Conservation (phyloP, 352 stramenopile species). For the Phytophthora ohioensis region DNA sequence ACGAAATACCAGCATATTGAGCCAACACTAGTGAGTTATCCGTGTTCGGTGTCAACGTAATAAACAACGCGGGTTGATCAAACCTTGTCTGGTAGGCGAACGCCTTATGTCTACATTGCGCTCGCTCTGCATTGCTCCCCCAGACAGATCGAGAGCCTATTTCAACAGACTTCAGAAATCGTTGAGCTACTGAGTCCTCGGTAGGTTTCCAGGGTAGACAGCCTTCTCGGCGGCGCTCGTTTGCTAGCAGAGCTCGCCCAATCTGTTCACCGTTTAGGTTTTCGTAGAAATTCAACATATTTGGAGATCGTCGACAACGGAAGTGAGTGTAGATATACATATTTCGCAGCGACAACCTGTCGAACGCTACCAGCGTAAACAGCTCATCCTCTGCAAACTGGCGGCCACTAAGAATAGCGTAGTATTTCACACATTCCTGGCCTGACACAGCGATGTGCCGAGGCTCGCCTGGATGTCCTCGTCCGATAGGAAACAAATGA, state of each 20-base stretch:
- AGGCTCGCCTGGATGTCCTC: not conserved
- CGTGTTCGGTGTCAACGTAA: slow-evolving; percentile 5
- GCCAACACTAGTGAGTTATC: slow-evolving; percentile 13
- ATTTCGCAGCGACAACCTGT: slow-evolving; percentile 13
- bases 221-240: slow-evolving; percentile 9
- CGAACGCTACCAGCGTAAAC: slow-evolving; percentile 23
- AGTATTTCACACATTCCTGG: slow-evolving; percentile 15
- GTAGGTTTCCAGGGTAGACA: not conserved
- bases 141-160: not conserved
- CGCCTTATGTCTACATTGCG: slow-evolving; percentile 14
- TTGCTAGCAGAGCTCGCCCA: not conserved
- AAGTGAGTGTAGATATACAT: slow-evolving; percentile 19
- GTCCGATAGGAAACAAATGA: not conserved
- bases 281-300: slow-evolving; percentile 4
- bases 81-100: slow-evolving; percentile 11
- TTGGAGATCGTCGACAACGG: slow-evolving; percentile 7
- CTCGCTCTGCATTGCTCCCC: slow-evolving; percentile 8
- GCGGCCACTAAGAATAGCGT: slow-evolving; percentile 13
- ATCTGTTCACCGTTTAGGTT: slow-evolving; percentile 1
- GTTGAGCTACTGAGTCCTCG: slow-evolving; percentile 5
- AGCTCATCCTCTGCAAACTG: slow-evolving; percentile 27
- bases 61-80: slow-evolving; percentile 2
- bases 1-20: slow-evolving; percentile 12
- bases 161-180: slow-evolving; percentile 16
- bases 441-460: not conserved